Evolutionary conservation across 139 green algal genomes (phyloP), one percentile per base, ranked within the genome.

Genomic region (Chlamydomonas schloesseri): DNA sequence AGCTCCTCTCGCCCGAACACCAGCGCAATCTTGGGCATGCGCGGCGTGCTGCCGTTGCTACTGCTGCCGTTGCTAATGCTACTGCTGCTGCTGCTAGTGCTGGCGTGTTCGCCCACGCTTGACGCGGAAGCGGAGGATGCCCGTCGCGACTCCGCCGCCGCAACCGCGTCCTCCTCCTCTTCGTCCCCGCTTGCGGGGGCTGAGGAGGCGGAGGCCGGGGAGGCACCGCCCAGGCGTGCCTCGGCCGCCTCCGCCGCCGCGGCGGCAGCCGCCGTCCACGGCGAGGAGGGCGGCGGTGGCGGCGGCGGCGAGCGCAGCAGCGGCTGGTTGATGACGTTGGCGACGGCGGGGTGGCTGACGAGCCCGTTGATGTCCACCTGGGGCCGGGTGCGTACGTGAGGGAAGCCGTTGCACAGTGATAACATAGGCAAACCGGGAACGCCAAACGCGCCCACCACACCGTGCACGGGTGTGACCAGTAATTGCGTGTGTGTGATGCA

Each of bases 1-100:
- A 89, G 81, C 73, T 96, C 93, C 74, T 96, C 93, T 15, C 93
- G 76, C 0, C 93, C 93, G 87, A 95, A 96, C 70, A 96, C 90
- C 26, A 96, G 87, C 21, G 88, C 93, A 24, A 96, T 46, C 46
- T 71, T 71, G 37, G 78, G 78, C 28, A 50, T 50, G 42, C 42
- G 42, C 42, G 42, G 42, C 42, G 65, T 31, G 57, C 15, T 15
- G 55, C 31, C 46, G 64, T 74, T 84, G 76, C 69, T 69, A 68
- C 57, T 82, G 55, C 31, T 36, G 58, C 10, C 6, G 55, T 11
- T 69, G 73, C 31, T 53, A 55, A 55, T 70, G 53, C 20, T 10
- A 10, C 20, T 26, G 55, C 20, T 29, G 50, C 53, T 80, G 46
- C 17, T 67, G n/a, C 50, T 67, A 29, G 1, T 67, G 73, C 29